These are phyloP conservation scores for Ilex aquifolium DNA, from an alignment of 257 asterid species.

Conservation along the genomic window DNA sequence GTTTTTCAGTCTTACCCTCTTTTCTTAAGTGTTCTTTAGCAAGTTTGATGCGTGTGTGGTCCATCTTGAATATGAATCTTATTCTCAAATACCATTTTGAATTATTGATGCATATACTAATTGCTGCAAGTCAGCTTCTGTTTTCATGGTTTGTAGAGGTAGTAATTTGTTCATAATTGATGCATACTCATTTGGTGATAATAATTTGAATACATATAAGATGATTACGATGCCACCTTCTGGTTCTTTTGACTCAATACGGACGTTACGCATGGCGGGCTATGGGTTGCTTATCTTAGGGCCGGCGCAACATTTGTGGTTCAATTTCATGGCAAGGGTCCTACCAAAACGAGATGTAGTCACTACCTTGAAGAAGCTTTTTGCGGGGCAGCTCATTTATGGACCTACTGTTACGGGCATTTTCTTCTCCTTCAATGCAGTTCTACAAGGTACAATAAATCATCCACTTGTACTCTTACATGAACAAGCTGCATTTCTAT, in stretches of 20 bases:
- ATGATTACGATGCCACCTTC: slow-evolving; percentile 46
- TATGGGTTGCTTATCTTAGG: slow-evolving; percentile 78
- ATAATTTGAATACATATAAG: slow-evolving; percentile 30
- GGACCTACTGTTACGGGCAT: slow-evolving; percentile 52
- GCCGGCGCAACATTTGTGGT: slow-evolving; percentile 76
- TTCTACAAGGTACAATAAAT: slow-evolving; percentile 56
- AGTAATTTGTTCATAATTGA: not conserved
- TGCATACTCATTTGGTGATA: not conserved
- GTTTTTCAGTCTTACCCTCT: too few relatives aligned
- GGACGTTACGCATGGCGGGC: slow-evolving; percentile 72
- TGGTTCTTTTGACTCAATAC: slow-evolving; percentile 42
- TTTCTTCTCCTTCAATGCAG: slow-evolving; percentile 80
- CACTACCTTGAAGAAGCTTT: slow-evolving; percentile 67
- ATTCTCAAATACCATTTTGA: not conserved
- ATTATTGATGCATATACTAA: not conserved
- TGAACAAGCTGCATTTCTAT: not conserved
- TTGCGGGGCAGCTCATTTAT: slow-evolving; percentile 59
- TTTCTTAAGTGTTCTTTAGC: too few relatives aligned
- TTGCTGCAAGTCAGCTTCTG: not conserved
- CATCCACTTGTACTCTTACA: slow-evolving; percentile 10
- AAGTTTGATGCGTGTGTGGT: too few relatives aligned
- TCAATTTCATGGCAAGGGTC: slow-evolving; percentile 49
- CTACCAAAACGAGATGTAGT: slow-evolving; percentile 63
- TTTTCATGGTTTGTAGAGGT: not conserved
- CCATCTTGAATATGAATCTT: not conserved